Conservation (phyloP, 306 rosid genomes). For the Glycine soja region DNA sequence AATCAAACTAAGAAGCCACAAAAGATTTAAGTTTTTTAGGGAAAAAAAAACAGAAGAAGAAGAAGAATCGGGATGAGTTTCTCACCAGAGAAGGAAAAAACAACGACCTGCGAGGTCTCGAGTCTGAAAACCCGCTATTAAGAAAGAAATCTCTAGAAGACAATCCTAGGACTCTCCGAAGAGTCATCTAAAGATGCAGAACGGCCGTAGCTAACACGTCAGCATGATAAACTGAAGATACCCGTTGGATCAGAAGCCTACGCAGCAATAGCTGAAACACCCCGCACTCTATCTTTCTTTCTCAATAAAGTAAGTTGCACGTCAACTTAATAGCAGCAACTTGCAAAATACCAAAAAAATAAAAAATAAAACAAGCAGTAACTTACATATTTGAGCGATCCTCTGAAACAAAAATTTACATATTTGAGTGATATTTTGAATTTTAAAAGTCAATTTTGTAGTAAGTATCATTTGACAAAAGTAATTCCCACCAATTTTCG, state of each 20-base stretch:
- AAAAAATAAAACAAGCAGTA: too few relatives aligned
- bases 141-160: constrained; percentile 33
- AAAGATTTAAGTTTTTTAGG: not conserved
- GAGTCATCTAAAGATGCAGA: constrained; percentile 37
- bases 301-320: not conserved
- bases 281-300: not conserved
- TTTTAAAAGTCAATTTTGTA: too few relatives aligned
- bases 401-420: too few relatives aligned
- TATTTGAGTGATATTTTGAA: too few relatives aligned
- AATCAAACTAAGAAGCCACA: constrained; percentile 24
- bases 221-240: not conserved
- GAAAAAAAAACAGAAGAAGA: not conserved
- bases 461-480: too few relatives aligned
- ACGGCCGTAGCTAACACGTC: not conserved
- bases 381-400: too few relatives aligned
- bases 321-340: not conserved
- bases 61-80: not conserved
- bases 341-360: too few relatives aligned
- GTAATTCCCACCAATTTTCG: too few relatives aligned
- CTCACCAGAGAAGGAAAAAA: constrained; percentile 38
- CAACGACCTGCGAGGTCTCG: not conserved
- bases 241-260: constrained; percentile 12
- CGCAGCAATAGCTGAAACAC: not conserved
- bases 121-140: constrained; percentile 27
- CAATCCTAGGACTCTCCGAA: not conserved